Base-by-base conservation (phyloP, 164 flowering plant species). In the Houttuynia cordata region DNA sequence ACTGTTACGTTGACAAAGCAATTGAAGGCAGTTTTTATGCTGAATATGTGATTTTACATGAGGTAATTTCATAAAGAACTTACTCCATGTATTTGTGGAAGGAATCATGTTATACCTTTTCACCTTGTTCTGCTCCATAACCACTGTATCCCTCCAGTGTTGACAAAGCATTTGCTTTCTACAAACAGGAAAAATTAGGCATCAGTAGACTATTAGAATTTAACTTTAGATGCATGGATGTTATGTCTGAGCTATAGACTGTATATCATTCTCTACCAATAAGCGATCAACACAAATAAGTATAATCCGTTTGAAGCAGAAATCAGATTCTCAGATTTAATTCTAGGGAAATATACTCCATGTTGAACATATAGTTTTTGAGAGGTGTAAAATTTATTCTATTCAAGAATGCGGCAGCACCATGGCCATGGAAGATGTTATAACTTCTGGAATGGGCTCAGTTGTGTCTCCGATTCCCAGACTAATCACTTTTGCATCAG, bases 121-220 rank as follows among this genome's bases (percentile, higher is more conserved):
- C 90, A 62, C 97, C 97, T 79, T 90, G 97, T 71, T 90, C 97
- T 53, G 96, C 83, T 60, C 99, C 99, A 77, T 93, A 93, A 62
- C 99, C 99, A 73, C 93, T 88, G 64, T 93, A 93, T 51, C 99
- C 99, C 63, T 86, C 86, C 24, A 77, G 23, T 6, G 99, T 90
- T 47, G 97, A 79, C 75, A 93, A 71, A 37, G 71, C 86, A 53
- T 65, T 61, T 66, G 94, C 64, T 71, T 78, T 76, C 98, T 89
- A 81, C 62, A 68, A 30, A 22, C 14, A 7, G 17, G 1, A 45
- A 45, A 12, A 45, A 45, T 45, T 45, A 45, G 17, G 17, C 8
- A 17, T 12, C 49, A 12, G 14, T 45, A 45, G 14, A 45, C 14
- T 45, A 45, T 45, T 8, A 45, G 37, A 30, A 2, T 30, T 30